Base-by-base conservation (phyloP, 805 yeast genomes). In the Debaryomyces tyrocola region DNA sequence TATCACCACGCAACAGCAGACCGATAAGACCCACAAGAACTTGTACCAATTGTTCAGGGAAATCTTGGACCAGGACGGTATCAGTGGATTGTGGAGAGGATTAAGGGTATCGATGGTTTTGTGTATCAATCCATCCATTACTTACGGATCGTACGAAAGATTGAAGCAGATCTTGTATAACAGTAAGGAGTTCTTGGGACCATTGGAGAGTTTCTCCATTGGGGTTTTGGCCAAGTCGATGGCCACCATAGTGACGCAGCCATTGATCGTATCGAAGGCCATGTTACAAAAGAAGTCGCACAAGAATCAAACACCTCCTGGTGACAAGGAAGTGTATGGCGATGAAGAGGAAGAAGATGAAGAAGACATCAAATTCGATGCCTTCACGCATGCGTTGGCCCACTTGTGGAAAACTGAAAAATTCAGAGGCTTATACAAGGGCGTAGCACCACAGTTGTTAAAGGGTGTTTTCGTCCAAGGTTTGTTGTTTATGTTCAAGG, bases 381-480 rank as follows among this genome's bases (percentile, higher is more conserved):
- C 76, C 41, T 86, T 87, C 66, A 83, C 83, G 40, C 78, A 82
- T 31, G 90, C 87, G 4, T 67, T 89, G 56, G 62, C 58, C 20
- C 79, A 82, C 59, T 72, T 88, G 53, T 78, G 81, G 71, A 66
- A 73, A 51, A 70, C 76, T n/a, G 94, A 87, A 57, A 90, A 87
- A 21, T 34, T 81, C 33, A 51, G 55, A 10, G 84, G 91, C 0
- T 69, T 88, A 50, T 89, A 89, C 81, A 87, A 84, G 69, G 96
- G 96, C 2, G 57, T 89, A 27, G 78, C 82, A 2, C 96, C 96
- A 5, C 96, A 89, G 63, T 73, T 89, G 47, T 63, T 83, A 34
- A 89, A 89, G 71, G 96, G 94, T 1, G 84, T 88, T 2, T 64
- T 89, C 37, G 96, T 88, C 4, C 96, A 89, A 64, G 96, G 96